phyloP scores from a whole-genome alignment of 805 yeast genomes.

The Wickerhamiella qilinensis region DNA sequence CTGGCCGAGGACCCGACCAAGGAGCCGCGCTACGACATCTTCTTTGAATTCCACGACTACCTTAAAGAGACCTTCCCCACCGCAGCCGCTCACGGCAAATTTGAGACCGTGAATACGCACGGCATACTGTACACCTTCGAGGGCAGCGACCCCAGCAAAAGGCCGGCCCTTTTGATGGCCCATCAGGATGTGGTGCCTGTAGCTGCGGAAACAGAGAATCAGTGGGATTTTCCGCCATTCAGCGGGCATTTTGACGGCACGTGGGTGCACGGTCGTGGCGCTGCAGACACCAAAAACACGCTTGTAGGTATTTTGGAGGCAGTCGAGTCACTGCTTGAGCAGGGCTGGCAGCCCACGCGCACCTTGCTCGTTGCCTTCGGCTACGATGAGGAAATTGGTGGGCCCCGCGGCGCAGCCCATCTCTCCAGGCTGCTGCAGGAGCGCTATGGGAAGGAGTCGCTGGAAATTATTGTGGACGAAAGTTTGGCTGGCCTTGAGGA shows the following conservation, averaged over 20 bases:
- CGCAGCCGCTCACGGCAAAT: conserved; percentile 31
- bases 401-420: conserved; percentile 42
- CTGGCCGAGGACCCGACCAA: conserved; percentile 28
- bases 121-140: conserved; percentile 53
- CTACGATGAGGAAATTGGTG: conserved; percentile 66
- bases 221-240: conserved; percentile 60
- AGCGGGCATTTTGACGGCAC: conserved; percentile 52
- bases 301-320: conserved; percentile 54
- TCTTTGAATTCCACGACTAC: conserved; percentile 32
- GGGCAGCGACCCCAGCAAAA: conserved; percentile 32
- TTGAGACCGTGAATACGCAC: conserved; percentile 32
- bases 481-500: conserved; percentile 30
- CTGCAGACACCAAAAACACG: conserved; percentile 59
- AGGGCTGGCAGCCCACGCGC: conserved; percentile 42
- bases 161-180: conserved; percentile 52
- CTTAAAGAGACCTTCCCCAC: conserved; percentile 35
- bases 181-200: conserved; percentile 79
- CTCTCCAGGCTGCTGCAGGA: conserved; percentile 33
- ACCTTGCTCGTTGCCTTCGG: conserved; percentile 57
- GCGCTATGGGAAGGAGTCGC: conserved; percentile 43
- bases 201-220: conserved; percentile 32
- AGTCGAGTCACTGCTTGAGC: conserved; percentile 36
- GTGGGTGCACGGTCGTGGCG: conserved; percentile 60
- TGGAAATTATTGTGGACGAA: conserved; percentile 64
- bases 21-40: conserved; percentile 34